Conservation (phyloP, 331 rosid genomes). For the Quercus lobata region DNA sequence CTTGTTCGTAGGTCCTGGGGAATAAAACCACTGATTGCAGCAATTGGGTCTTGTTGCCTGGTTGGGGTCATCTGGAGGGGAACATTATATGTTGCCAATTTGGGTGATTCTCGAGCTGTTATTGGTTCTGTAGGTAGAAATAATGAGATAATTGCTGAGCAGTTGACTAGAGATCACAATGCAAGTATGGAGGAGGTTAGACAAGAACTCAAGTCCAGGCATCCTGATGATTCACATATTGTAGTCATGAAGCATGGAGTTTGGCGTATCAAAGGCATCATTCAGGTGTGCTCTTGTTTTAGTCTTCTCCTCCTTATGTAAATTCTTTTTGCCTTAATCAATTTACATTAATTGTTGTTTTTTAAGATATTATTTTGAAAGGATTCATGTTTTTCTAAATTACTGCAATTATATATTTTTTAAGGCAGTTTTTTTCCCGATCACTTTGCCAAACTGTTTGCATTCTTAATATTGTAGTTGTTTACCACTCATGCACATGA, state of each 20-base stretch:
- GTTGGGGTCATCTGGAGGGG: slow-evolving; percentile 59
- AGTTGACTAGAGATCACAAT: slow-evolving; percentile 59
- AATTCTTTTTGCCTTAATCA: not conserved
- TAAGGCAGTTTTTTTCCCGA: not conserved
- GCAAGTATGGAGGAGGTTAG: slow-evolving; percentile 45
- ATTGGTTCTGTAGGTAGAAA: slow-evolving; percentile 35
- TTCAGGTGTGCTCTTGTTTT: slow-evolving; percentile 46
- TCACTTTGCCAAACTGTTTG: not conserved
- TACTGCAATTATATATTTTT: not conserved
- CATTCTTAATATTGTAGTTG: not conserved
- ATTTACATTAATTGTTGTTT: not conserved
- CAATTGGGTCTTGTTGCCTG: slow-evolving; percentile 69
- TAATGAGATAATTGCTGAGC: slow-evolving; percentile 37
- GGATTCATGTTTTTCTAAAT: not conserved
- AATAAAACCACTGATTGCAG: slow-evolving; percentile 40
- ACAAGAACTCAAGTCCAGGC: slow-evolving; percentile 38
- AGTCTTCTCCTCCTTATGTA: not conserved
- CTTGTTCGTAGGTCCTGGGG: slow-evolving; percentile 32
- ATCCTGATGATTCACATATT: slow-evolving; percentile 50
- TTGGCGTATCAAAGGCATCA: slow-evolving; percentile 64
- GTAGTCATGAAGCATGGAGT: slow-evolving; percentile 38
- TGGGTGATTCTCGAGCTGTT: slow-evolving; percentile 78
- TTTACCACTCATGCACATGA: not conserved
- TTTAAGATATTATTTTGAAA: not conserved
- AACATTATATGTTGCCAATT: slow-evolving; percentile 43